Conservation (phyloP, 2,329 filamentous ascomycete species). For the Alternaria conjuncta region DNA sequence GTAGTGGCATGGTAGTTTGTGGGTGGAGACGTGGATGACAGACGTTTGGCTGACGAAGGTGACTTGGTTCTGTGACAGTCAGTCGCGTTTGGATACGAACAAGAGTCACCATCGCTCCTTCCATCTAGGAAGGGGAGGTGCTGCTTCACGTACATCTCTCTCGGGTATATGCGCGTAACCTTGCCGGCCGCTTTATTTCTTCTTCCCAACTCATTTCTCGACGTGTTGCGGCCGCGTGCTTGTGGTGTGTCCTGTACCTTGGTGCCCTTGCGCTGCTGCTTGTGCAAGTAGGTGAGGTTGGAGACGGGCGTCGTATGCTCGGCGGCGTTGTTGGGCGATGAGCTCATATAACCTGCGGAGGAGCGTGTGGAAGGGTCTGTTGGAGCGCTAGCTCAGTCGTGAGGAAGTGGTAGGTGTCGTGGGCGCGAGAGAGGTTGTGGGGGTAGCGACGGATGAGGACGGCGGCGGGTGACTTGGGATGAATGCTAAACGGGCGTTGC, state of each 20-base stretch:
- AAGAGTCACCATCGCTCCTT: slow-evolving; percentile 1
- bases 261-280: slow-evolving; percentile 43
- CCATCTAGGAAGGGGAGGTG: neutral
- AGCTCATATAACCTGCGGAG: slow-evolving; percentile 47
- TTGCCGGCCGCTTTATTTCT: slow-evolving; percentile 46
- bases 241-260: slow-evolving; percentile 45
- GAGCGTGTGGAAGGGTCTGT: slow-evolving; percentile 8
- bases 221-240: slow-evolving; percentile 45
- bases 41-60: slow-evolving; percentile 41
- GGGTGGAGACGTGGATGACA: slow-evolving; percentile 44
- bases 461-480: slow-evolving; percentile 25
- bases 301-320: slow-evolving; percentile 42
- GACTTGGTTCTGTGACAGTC: slow-evolving; percentile 45
- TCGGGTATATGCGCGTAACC: slow-evolving; percentile 50
- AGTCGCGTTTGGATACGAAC: slow-evolving; percentile 11
- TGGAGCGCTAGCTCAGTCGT: slow-evolving; percentile 15
- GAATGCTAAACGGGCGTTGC: slow-evolving; percentile 29
- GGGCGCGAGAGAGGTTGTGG: neutral
- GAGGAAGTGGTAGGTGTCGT: slow-evolving; percentile 4
- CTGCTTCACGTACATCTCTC: slow-evolving; percentile 44
- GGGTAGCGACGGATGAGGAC: slow-evolving; percentile 21
- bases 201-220: slow-evolving; percentile 52
- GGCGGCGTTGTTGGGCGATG: slow-evolving; percentile 43
- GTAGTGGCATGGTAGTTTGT: slow-evolving; percentile 47
- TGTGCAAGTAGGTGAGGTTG: slow-evolving; percentile 44